Base-by-base conservation (phyloP, 2,329 filamentous ascomycete species). In the Chaetomium sp. region DNA sequence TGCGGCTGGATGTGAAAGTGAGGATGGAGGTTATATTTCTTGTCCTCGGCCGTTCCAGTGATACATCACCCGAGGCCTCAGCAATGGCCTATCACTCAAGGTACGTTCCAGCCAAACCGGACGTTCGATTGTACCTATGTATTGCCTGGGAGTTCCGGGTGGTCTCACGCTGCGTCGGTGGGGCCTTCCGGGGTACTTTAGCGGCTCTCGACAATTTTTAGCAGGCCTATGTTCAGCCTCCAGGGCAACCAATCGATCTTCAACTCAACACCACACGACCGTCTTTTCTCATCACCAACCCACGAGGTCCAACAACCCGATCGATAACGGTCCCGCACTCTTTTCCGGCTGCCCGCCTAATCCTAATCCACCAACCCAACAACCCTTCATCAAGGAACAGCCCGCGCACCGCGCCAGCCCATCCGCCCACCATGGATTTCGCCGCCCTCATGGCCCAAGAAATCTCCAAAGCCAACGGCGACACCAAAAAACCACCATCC, bases 371-470 rank as follows among this genome's bases (percentile, higher is more conserved):
- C 10, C 42, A 8, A 19, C 10, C 19, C 19, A 19, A 32, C 43
- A 2, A 4, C 6, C n/a, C 27, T 32, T 32, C 43, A 12, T 37
- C 12, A 12, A 33, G n/a, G n/a, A 32, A 33, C 44, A 19, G 4
- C 2, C 37, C 19, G 50, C 6, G 34, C 36, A 9, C 6, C 35
- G 10, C 27, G 14, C 36, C 49, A 37, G 35, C n/a, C 19, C 33
- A 34, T 33, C 41, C 35, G 6, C 19, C 59, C 68, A 77, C 59
- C 63, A 99, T 99, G 94, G 91, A 99, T 72, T 99, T 99, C 76
- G 91, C 91, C 59, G 83, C 90, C 38, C 77, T 99, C 48, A 95
- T 99, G 89, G 85, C 88, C 66, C 88, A 90, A 68, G 91, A 96
- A 72, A 94, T 99, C 67, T 84, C 88, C 66, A 95, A 94, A 71